Evolutionary conservation across 2,329 filamentous ascomycete genomes (phyloP).

Genomic region (Arachnomyces sp.): DNA sequence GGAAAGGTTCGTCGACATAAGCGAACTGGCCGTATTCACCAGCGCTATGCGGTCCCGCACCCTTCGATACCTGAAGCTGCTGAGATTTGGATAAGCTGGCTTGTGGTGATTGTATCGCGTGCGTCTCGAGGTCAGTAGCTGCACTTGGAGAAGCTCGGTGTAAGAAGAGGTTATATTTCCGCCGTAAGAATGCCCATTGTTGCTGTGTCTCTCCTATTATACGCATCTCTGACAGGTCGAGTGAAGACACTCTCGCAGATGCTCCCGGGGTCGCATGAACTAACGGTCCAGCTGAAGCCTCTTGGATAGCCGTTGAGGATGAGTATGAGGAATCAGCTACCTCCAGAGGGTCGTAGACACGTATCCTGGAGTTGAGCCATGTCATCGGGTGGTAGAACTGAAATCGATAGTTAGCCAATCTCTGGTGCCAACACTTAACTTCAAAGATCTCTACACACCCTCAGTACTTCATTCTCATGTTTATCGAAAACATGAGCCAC

Average conservation of each 20-base stretch:
- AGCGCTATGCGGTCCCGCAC: conserved; percentile 15
- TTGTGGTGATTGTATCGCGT: conserved; percentile 34
- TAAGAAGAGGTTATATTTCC: conserved; percentile 60
- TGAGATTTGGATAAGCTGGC: conserved; percentile 43
- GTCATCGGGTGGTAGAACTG: conserved; percentile 56
- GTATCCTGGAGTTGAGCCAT: conserved; percentile 53
- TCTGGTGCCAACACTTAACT: background rate
- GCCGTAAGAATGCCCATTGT: conserved; percentile 53
- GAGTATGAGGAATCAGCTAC: conserved; percentile 24
- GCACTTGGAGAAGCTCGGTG: conserved; percentile 38
- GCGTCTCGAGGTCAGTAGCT: conserved; percentile 28
- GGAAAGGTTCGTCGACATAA: conserved; percentile 52
- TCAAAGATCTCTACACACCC: conserved; percentile 26
- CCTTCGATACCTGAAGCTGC: conserved; percentile 33
- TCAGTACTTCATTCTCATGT: conserved; percentile 51
- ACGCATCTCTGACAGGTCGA: conserved; percentile 50
- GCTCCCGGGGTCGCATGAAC: conserved; percentile 31
- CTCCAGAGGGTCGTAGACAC: conserved; percentile 47
- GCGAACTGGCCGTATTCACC: conserved; percentile 53
- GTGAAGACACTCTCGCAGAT: conserved; percentile 44
- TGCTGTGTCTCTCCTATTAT: conserved; percentile 57
- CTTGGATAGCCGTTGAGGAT: conserved; percentile 37
- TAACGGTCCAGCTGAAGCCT: conserved; percentile 35
- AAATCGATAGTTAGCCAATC: background rate
- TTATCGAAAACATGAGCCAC: conserved; percentile 58